Evolutionary conservation across 2,329 filamentous ascomycete genomes (phyloP).

Genomic region (Fusarium xylarioides): DNA sequence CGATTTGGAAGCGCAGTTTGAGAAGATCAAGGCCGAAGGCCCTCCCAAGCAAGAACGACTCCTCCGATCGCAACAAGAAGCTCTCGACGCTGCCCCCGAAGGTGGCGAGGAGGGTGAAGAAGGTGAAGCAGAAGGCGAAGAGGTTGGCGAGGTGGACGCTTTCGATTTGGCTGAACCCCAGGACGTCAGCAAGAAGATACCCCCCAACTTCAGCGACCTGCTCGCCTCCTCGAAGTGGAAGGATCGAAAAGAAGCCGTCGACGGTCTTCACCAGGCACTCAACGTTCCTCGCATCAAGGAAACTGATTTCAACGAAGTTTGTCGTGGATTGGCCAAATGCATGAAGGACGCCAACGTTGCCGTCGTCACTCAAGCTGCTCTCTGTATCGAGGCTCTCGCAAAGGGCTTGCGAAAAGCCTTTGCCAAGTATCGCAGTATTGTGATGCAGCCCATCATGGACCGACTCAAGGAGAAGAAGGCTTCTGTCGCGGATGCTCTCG

Average conservation of each 20-base stretch:
- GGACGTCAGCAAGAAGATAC: slow-evolving; percentile 83
- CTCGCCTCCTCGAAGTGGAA: slow-evolving; percentile 97
- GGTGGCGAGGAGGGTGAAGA: slow-evolving; percentile 67
- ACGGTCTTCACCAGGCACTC: slow-evolving; percentile 77
- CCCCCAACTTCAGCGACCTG: slow-evolving; percentile 82
- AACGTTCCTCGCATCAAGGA: slow-evolving; percentile 95
- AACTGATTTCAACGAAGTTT: slow-evolving; percentile 84
- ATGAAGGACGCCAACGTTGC: slow-evolving; percentile 99
- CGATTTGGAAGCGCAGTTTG: slow-evolving; percentile 93
- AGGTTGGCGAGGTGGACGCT: slow-evolving; percentile 74
- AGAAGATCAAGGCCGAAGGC: slow-evolving; percentile 88
- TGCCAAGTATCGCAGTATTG: slow-evolving; percentile 78
- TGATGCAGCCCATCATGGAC: slow-evolving; percentile 93
- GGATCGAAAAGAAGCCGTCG: slow-evolving; percentile 92
- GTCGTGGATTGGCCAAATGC: slow-evolving; percentile 85
- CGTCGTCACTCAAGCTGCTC: slow-evolving; percentile 91
- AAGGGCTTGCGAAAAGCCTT: slow-evolving; percentile 84
- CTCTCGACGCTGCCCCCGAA: slow-evolving; percentile 74
- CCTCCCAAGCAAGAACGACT: slow-evolving; percentile 90
- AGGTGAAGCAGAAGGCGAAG: slow-evolving; percentile 60
- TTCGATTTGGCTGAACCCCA: slow-evolving; percentile 88
- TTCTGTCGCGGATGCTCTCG: slow-evolving; percentile 85
- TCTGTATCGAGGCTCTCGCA: slow-evolving; percentile 89
- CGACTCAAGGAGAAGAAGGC: slow-evolving; percentile 97
- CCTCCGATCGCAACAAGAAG: slow-evolving; percentile 87